phyloP scores from a whole-genome alignment of 1,139 yeast genomes.

The Insectozyma bohioensis region DNA sequence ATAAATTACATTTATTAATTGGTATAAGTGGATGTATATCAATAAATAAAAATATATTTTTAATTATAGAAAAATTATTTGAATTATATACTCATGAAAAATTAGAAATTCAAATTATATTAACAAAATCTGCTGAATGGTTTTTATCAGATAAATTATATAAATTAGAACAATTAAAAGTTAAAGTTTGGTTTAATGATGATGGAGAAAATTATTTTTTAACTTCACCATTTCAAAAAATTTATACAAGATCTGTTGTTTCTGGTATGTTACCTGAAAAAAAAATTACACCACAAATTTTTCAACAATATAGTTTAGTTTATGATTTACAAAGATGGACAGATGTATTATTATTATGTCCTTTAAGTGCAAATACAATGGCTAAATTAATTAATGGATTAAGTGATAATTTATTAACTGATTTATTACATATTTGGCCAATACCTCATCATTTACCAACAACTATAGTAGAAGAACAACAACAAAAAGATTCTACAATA shows the following conservation, averaged over 20 bases:
- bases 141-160: conserved; percentile 24
- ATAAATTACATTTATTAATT: conserved; percentile 25
- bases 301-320: conserved; percentile 20
- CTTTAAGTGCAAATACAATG: conserved; percentile 30
- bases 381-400: conserved; percentile 30
- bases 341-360: conserved; percentile 34
- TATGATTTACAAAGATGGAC: conserved; percentile 30
- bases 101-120: conserved; percentile 28
- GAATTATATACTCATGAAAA: conserved; percentile 24
- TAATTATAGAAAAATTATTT: conserved; percentile 28
- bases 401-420: conserved; percentile 27
- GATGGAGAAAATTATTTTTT: conserved; percentile 23
- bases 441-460: conserved; percentile 13
- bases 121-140: conserved; percentile 30
- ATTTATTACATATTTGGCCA: conserved; percentile 29
- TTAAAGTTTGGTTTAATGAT: conserved; percentile 29
- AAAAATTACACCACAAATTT: conserved; percentile 10
- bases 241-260: conserved; percentile 14
- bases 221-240: conserved; percentile 15
- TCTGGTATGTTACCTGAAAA: conserved; percentile 5
- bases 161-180: conserved; percentile 26
- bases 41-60: conserved; percentile 24
- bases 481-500: conserved; percentile 19
- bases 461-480: conserved; percentile 7
- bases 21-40: conserved; percentile 32